Base-by-base conservation (phyloP, 495 filamentous ascomycete species). In the Chaetomidium leptoderma region DNA sequence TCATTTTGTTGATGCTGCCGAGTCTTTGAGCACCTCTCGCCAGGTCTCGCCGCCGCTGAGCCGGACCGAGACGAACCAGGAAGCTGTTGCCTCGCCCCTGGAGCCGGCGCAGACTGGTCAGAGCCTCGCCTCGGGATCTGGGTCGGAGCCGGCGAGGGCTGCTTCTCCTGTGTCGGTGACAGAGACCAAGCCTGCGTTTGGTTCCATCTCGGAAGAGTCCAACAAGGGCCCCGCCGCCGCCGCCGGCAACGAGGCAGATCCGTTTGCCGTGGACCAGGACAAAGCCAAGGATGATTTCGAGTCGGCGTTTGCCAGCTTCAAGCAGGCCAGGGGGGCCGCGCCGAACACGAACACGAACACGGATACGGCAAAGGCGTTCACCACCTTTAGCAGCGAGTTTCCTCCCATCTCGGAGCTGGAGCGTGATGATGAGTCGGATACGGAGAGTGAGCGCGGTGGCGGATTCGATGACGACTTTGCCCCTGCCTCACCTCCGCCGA, bases 381-480 rank as follows among this genome's bases (percentile, higher is more conserved):
- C 79, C 61, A 72, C 76, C 19, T 71, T 74, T 50, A 63, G 63
- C 57, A 55, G 81, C n/a, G 93, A 97, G 66, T 97, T 97, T 73
- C 95, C 95, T 33, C 93, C 93, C 1, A 96, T 97, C 56, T 86
- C 85, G 36, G 92, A 96, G 64, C 68, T 96, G 33, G 85, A 86
- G 42, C 78, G 86, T 48, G 89, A 93, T 59, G 90, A 92, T 14
- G 68, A 69, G 56, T 86, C 73, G 3, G 90, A 92, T 33, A 90
- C 87, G 57, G 90, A 86, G n/a, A 86, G 81, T 62, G 89, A 82
- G 35, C 62, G 88, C 39, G 85, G n/a, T n/a, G n/a, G 77, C 43
- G 88, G 92, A 0, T 98, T 97, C 66, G 92, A 92, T 55, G 92
- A 98, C 67, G 86, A 96, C 64, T 97, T 97, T 64, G 85, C 88